phyloP scores from a whole-genome alignment of 2,329 filamentous ascomycete species.

The Trichoderma simmonsii region DNA sequence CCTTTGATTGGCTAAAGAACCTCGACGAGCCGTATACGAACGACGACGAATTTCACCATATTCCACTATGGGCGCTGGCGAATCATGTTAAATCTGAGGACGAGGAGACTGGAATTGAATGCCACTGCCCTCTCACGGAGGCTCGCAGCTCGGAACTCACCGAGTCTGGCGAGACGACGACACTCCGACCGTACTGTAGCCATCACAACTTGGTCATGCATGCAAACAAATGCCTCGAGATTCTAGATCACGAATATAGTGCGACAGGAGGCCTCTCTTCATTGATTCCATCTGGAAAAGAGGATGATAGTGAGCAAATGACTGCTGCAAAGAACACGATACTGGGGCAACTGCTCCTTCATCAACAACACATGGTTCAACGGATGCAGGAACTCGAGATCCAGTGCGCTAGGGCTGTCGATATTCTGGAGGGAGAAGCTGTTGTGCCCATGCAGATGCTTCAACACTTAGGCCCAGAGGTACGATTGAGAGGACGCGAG shows the following conservation, averaged over 20 bases:
- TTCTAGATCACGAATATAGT: constrained; percentile 57
- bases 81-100: constrained; percentile 45
- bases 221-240: constrained; percentile 58
- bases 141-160: constrained; percentile 23
- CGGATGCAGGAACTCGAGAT: constrained; percentile 59
- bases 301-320: constrained; percentile 36
- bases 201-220: constrained; percentile 53
- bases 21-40: constrained; percentile 48
- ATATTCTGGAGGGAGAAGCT: constrained; percentile 49
- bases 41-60: constrained; percentile 45
- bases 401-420: constrained; percentile 48
- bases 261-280: constrained; percentile 54
- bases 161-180: constrained; percentile 20
- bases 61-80: constrained; percentile 44
- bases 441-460: constrained; percentile 50
- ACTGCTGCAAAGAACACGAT: constrained; percentile 48
- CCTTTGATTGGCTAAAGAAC: constrained; percentile 57
- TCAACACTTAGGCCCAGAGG: constrained; percentile 50
- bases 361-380: constrained; percentile 50
- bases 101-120: constrained; percentile 40
- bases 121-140: constrained; percentile 45
- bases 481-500: constrained; percentile 47
- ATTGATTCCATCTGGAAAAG: constrained; percentile 46
- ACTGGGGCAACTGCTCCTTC: constrained; percentile 56
- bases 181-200: constrained; percentile 40